Conservation (phyloP, 2,329 filamentous ascomycete genomes). For the Fonsecaea pedrosoi region DNA sequence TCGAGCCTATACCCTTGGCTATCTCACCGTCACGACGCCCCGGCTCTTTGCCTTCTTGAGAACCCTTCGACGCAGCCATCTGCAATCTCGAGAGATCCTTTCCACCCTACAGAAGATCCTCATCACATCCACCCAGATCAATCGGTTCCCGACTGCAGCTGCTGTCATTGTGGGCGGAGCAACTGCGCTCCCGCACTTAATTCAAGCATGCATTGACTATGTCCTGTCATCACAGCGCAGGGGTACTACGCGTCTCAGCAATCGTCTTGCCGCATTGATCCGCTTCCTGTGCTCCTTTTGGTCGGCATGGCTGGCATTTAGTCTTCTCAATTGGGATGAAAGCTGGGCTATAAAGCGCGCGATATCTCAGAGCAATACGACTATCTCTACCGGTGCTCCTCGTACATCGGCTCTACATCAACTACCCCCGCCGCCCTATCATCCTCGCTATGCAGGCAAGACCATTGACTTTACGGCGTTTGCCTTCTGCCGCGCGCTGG, state of each 20-base stretch:
- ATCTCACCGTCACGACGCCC: constrained; percentile 56
- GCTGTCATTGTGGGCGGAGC: constrained; percentile 60
- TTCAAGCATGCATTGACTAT: constrained; percentile 42
- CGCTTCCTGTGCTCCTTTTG: constrained; percentile 55
- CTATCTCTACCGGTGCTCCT: constrained; percentile 17
- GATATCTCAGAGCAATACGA: constrained; percentile 27
- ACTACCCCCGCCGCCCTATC: constrained; percentile 32
- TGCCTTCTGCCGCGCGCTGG: constrained; percentile 72
- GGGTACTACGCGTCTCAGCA: constrained; percentile 2
- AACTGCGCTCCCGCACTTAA: constrained; percentile 51
- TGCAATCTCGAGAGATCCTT: constrained; percentile 45
- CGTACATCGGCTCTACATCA: constrained; percentile 32
- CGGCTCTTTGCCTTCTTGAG: constrained; percentile 51
- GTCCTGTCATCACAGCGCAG: constrained; percentile 34
- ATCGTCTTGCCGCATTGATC: not conserved
- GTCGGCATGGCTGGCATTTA: constrained; percentile 59
- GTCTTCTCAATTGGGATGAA: constrained; percentile 52
- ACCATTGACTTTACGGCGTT: constrained; percentile 87
- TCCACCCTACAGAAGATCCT: constrained; percentile 40
- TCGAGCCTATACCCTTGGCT: constrained; percentile 57
- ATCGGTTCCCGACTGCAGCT: constrained; percentile 47
- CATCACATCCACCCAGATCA: constrained; percentile 37
- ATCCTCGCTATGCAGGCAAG: constrained; percentile 65
- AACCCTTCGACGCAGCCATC: constrained; percentile 44
- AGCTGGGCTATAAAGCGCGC: constrained; percentile 37